phyloP scores from a whole-genome alignment of 208 protist species.

The Wallacemonas sp. region DNA sequence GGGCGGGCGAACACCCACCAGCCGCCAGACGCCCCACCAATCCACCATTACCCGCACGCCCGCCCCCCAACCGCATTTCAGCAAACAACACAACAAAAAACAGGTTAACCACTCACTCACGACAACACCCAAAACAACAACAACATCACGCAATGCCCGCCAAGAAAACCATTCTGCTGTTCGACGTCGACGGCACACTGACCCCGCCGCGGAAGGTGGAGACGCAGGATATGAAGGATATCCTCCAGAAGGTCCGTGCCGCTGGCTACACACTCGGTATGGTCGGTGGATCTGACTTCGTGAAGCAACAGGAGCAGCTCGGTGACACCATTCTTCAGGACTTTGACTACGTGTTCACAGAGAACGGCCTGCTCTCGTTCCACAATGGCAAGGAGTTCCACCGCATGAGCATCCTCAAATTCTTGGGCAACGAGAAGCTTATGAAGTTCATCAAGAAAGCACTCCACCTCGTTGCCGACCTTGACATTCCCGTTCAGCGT shows the following conservation, averaged over 20 bases:
- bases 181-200: slow-evolving; percentile 96
- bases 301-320: slow-evolving; percentile 98
- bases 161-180: slow-evolving; percentile 86
- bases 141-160: slow-evolving; percentile 19
- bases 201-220: slow-evolving; percentile 78
- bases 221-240: slow-evolving; percentile 88
- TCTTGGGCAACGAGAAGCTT: slow-evolving; percentile 94
- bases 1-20: background rate
- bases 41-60: background rate
- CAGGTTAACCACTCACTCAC: no score
- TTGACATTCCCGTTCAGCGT: slow-evolving; percentile 98
- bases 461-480: slow-evolving; percentile 93
- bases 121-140: background rate
- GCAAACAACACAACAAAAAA: background rate
- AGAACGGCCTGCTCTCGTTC: slow-evolving; percentile 98
- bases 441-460: slow-evolving; percentile 95
- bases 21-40: background rate
- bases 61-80: background rate
- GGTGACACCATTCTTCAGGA: slow-evolving; percentile 83
- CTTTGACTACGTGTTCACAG: slow-evolving; percentile 98
- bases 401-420: slow-evolving; percentile 87
- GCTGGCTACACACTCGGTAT: slow-evolving; percentile 94
- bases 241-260: slow-evolving; percentile 77
- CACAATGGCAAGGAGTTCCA: slow-evolving; percentile 90
- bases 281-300: slow-evolving; percentile 98